Evolutionary conservation across 768 basidiomycete species (phyloP).

Genomic region (Phanerochaete sordida): DNA sequence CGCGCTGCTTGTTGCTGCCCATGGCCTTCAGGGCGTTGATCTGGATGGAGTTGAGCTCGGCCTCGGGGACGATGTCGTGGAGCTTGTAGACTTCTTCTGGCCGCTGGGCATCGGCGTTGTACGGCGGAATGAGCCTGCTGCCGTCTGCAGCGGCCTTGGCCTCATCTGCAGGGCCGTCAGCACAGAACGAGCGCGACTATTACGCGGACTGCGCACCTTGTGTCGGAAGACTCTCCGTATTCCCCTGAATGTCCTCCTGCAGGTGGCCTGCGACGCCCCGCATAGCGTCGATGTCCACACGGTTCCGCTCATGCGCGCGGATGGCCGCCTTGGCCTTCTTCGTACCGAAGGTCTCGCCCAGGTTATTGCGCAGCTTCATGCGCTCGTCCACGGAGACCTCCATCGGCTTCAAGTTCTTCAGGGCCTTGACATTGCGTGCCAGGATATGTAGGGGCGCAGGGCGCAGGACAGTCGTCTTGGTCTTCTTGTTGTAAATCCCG

Average conservation of each 20-base stretch:
- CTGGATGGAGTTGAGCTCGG: conserved; percentile 74
- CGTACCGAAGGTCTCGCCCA: conserved; percentile 93
- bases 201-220: conserved; percentile 45
- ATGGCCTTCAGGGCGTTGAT: conserved; percentile 53
- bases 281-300: conserved; percentile 87
- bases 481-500: conserved; percentile 76
- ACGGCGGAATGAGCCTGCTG: conserved; percentile 73
- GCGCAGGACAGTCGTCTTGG: conserved; percentile 65
- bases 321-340: conserved; percentile 90
- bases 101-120: conserved; percentile 59
- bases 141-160: conserved; percentile 60
- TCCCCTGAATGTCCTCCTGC: conserved; percentile 78
- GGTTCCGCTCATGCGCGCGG: conserved; percentile 82
- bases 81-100: conserved; percentile 74
- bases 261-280: conserved; percentile 77
- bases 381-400: conserved; percentile 52
- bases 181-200: background rate
- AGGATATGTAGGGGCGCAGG: conserved; percentile 68
- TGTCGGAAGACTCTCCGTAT: conserved; percentile 65
- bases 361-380: conserved; percentile 62
- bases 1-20: conserved; percentile 42
- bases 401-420: conserved; percentile 60
- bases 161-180: conserved; percentile 46
- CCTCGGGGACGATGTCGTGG: conserved; percentile 73
- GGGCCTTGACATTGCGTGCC: conserved; percentile 76